phyloP scores from a whole-genome alignment of 441 rosid species.

The Gossypium lobatum region DNA sequence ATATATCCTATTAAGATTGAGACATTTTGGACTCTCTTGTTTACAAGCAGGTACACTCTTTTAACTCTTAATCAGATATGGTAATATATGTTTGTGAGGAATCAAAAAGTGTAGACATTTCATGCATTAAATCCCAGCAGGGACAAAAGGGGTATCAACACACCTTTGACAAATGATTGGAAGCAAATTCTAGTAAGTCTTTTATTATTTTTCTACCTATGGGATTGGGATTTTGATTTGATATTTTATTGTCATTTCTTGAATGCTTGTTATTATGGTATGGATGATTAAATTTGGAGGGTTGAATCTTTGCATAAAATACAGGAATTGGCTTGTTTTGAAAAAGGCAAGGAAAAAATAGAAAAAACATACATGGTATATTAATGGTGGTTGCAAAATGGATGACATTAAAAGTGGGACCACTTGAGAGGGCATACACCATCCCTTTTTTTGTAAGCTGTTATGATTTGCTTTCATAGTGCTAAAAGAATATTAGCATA shows the following conservation, averaged over 20 bases:
- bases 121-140: slow-evolving; percentile 9
- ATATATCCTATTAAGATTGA: neutral
- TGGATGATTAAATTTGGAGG: slow-evolving; percentile 4
- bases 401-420: slow-evolving; percentile 26
- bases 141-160: neutral
- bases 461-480: slow-evolving; percentile 24
- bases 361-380: neutral
- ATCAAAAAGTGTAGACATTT: slow-evolving; percentile 17
- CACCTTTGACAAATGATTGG: slow-evolving; percentile 22
- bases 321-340: slow-evolving; percentile 25
- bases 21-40: neutral
- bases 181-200: slow-evolving; percentile 11
- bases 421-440: slow-evolving; percentile 11
- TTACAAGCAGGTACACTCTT: neutral
- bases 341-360: neutral
- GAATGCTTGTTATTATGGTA: neutral
- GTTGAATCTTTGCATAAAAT: slow-evolving; percentile 6
- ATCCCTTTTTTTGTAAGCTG: neutral
- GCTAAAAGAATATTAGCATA: slow-evolving; percentile 27
- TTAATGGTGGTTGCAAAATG: slow-evolving; percentile 23
- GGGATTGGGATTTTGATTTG: slow-evolving; percentile 32
- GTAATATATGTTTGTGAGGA: neutral
- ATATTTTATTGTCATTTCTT: slow-evolving; percentile 16
- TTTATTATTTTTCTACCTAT: neutral
- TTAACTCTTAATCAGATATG: neutral